Base-by-base conservation (phyloP, 371 early-diverging fungal genomes). In the Mortierella sp. region DNA sequence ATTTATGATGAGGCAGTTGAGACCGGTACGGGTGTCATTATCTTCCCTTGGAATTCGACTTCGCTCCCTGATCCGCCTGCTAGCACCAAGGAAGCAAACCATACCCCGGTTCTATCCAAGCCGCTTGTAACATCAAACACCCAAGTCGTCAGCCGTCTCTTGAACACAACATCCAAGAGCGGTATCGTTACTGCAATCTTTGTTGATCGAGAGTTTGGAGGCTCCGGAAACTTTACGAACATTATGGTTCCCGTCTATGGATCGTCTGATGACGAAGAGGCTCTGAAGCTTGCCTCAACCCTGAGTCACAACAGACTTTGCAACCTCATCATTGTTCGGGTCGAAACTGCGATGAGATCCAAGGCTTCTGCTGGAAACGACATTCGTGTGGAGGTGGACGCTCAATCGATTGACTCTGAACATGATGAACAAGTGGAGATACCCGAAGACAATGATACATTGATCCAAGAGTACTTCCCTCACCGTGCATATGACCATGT, bases 41-140 rank as follows among this genome's bases (percentile, higher is more conserved):
- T 88, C 23, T 68, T 86, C 21, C 86, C 87, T 48, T 84, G 88
- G 87, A 41, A 72, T 51, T 69, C 76, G 48, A 69, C 66, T 8
- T 64, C 76, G 6, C 67, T 76, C 12, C 76, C 69, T n/a, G 76
- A 66, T 31, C 66, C 58, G 14, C 63, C 62, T 0, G 28, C 30
- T 28, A 45, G 24, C 58, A 54, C 13, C 31, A 9, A 61, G 3
- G 60, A 56, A 10, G 65, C 52, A 42, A 31, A 21, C 10, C 62
- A 72, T 7, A 63, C 12, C 50, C 26, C 31, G 1, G 48, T 65
- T 13, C 41, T 76, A n/a, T 38, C 76, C n/a, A 64, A 58, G 24
- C 76, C 67, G 3, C 46, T 54, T 39, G 63, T 70, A 12, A 62
- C 70, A 0, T 76, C 76, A n/a, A 76, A 76, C 34, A 76, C 76